Base-by-base conservation (phyloP, 2,329 filamentous ascomycete genomes). In the Neofusicoccum umdonicola region DNA sequence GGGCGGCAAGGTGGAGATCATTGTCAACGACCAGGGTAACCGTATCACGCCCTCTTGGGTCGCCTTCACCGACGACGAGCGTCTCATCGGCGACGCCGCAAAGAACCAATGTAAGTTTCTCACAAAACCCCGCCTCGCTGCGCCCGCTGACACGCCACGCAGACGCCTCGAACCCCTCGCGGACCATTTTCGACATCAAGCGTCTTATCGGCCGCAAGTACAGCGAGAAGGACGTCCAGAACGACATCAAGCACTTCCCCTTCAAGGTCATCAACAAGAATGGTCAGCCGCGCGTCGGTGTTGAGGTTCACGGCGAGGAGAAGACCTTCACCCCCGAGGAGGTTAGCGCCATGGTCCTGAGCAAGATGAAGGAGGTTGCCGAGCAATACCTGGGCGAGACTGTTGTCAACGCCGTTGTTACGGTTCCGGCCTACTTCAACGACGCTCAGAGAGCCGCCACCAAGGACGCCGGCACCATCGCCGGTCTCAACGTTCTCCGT, bases 401-500 rank as follows among this genome's bases (percentile, higher is more conserved):
- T 81, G 89, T 93, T 68, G 91, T 88, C 78, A 90, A 93, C 85
- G 90, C 90, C 74, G 90, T 97, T 74, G 93, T 97, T 70, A 97
- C 93, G 68, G 93, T 97, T 71, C 93, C 93, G 73, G 92, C 93
- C 82, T 97, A 97, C 85, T 97, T 97, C 91, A 97, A 96, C 83
- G 93, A 97, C 84, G 93, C 93, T 83, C 93, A 97, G 86, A 88
- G 93, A 83, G 93, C 96, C 82, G 93, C 93, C 67, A 97, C 93
- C 81, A 97, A 97, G 88, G 93, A 97, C 77, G 93, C 93, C 73
- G 93, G 93, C 79, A 85, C 85, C 69, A 97, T 97, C 76, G 92
- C 93, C 75, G 93, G 93, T 78, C 88, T 97, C 68, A 97, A 96
- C 79, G 92, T 97, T 74, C 90, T 97, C 77, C 93, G 93, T 84